Base-by-base conservation (phyloP, 2,329 filamentous ascomycete species). In the Podosphaera xanthii region DNA sequence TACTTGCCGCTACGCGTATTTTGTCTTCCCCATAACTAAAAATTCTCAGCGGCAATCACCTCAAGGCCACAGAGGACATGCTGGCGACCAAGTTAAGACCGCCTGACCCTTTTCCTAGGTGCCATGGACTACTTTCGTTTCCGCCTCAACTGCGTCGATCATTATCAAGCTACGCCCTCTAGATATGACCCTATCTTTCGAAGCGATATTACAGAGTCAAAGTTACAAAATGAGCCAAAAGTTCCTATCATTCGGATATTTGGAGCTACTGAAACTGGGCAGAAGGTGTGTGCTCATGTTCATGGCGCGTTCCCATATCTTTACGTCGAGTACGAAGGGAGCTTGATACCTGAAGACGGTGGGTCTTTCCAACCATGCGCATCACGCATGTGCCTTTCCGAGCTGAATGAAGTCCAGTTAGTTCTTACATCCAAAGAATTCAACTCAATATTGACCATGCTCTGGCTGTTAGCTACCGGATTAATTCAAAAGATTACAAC, bases 251-350 rank as follows among this genome's bases (percentile, higher is more conserved):
- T 98, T 61, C 82, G 92, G 63, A 79, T 94, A 9, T 98, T 97
- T 71, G 92, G 92, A 0, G 83, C 89, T 2, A 96, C 91, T 0
- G 88, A 94, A 69, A 92, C 88, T 0, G 92, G 92, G 0, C 90
- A 97, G 72, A 96, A 94, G 69, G 88, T 96, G 14, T 96, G 92
- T 72, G 87, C 87, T 36, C 92, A 98, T 73, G 81, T 98, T 59
- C 92, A 97, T 71, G 92, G 94, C 61, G 89, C 87, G 31, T 90
- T 98, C 66, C 92, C 92, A 0, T 98, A 98, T 69, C 74, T 97
- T n/a, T 97, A 89, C 69, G 76, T 98, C 59, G 84, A 91, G 70
- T 95, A 95, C 70, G 75, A 77, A 55, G 89, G 86, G 31, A 78
- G 78, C 64, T 70, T 92, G 61, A 76, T 76, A 48, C 74, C 77